Evolutionary conservation across 306 rosid species (phyloP), one percentile per base, ranked within the genome.

Genomic region (Betula pendula): DNA sequence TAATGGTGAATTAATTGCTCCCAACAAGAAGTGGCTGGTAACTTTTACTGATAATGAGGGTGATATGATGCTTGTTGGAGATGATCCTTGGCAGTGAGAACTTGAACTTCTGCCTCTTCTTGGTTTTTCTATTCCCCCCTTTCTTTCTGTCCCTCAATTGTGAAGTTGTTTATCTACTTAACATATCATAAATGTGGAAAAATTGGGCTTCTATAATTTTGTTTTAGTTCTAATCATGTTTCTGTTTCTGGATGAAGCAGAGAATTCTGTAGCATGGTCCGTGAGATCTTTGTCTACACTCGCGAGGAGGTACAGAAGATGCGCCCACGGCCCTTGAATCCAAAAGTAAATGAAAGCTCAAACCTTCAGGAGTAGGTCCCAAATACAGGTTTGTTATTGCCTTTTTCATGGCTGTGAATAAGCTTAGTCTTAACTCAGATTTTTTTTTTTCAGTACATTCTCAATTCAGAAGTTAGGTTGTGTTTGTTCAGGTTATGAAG

Each of bases 41-140:
- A 85, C 85, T 5, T 88, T 83, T 51, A 88, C 89, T 2, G 91
- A 88, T 55, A 84, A 88, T 75, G 91, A 88, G 77, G 87, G 81
- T 47, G 91, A 88, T 75, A 83, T 85, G 85, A 88, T 88, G 91
- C 91, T 88, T 72, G 91, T 88, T 73, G 91, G 91, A 69, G 91
- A 88, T 52, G 91, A 88, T 83, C 91, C 91, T 1, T 88, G 91
- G 91, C 87, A 62, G 91, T 88, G 85, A 82, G 70, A 11, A 15
- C 16, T n/a, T 10, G 89, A 59, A 74, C 68, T 42, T 51, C 35
- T 33, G 17, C 35, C 67, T 51, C 25, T n/a, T 50, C 5, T 2
- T 55, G 14, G 14, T 10, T 55, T 22, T 25, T 4, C 15, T 24
- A 3, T 11, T 22, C 63, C 63, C 5, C 11, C 10, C 31, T 13